Evolutionary conservation across 352 stramenopile species (phyloP), one percentile per base, ranked within the genome.

Genomic region (Globisporangium middletonii): DNA sequence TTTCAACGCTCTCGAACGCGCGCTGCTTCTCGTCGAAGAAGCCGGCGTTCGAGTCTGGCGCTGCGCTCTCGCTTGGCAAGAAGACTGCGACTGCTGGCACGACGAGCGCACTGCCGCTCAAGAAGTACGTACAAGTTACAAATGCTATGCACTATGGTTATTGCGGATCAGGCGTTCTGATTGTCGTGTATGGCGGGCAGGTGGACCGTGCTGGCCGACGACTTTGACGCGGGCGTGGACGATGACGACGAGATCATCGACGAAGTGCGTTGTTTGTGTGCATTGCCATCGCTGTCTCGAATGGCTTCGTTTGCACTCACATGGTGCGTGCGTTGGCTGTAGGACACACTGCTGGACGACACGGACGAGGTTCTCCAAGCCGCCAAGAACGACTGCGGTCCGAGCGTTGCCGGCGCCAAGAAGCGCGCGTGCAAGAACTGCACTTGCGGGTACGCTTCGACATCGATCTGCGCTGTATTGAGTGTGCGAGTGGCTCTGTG

Each of bases 361-460:
- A 88, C 77, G 19, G 82, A 96, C 52, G 84, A 89, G n/a, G 75
- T 94, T 18, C 69, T 92, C 33, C 65, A 88, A 65, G 67, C 79
- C 1, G 79, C 80, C 3, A 80, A 90, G 60, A 66, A 73, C 37
- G 80, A 91, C 50, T 91, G 80, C 53, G 85, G 65, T 2, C 83
- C 89, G 45, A 81, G 91, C 61, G 92, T 83, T 23, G 23, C 23
- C 57, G 79, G 83, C 53, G 88, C 88, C 47, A 98, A 98, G 71
- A 88, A 87, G 64, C 82, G 89, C 51, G 83, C 95, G 6, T 99
- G 96, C 86, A 97, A 98, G 72, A 92, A 99, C 76, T 99, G 96
- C 77, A 97, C 91, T 28, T 99, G 96, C 79, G 96, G 96, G 83
- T 93, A 71, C 52, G 66, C 38, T 12, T 51, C 42, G 12, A 23